phyloP scores from a whole-genome alignment of 805 yeast species.

The Zygoascus biomembranicola region DNA sequence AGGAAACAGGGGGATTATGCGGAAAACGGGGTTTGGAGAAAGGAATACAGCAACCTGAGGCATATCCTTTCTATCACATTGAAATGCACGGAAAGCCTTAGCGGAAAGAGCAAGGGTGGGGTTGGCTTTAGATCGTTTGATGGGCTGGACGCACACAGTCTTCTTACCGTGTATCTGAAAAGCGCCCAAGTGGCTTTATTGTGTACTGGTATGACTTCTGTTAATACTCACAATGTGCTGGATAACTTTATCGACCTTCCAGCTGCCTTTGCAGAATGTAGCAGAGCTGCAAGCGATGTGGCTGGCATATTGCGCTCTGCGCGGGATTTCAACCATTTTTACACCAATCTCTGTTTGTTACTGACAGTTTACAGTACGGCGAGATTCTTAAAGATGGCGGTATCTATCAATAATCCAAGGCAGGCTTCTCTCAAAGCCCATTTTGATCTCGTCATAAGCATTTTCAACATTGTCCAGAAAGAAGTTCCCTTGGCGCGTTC shows the following conservation, averaged over 20 bases:
- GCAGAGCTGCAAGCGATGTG: neutral
- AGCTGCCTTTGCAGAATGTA: neutral
- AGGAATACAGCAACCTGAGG: neutral
- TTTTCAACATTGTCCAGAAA: neutral
- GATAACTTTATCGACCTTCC: neutral
- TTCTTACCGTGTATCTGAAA: neutral
- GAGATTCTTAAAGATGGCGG: neutral
- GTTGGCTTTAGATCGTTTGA: neutral
- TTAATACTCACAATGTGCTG: neutral
- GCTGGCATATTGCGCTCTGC: neutral
- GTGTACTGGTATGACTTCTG: neutral
- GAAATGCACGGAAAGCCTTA: no score
- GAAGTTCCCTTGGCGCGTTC: neutral
- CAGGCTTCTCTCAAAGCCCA: neutral
- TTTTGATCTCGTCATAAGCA: neutral
- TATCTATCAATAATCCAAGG: neutral
- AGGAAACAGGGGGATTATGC: neutral
- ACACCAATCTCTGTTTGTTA: neutral
- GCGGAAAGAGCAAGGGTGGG: no score
- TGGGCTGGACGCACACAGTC: neutral
- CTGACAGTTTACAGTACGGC: neutral
- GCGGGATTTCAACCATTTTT: neutral
- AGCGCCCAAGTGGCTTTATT: neutral
- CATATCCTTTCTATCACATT: no score
- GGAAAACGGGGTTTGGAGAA: neutral